Conservation (phyloP, 257 asterid species). For the Schizonepeta tenuifolia region DNA sequence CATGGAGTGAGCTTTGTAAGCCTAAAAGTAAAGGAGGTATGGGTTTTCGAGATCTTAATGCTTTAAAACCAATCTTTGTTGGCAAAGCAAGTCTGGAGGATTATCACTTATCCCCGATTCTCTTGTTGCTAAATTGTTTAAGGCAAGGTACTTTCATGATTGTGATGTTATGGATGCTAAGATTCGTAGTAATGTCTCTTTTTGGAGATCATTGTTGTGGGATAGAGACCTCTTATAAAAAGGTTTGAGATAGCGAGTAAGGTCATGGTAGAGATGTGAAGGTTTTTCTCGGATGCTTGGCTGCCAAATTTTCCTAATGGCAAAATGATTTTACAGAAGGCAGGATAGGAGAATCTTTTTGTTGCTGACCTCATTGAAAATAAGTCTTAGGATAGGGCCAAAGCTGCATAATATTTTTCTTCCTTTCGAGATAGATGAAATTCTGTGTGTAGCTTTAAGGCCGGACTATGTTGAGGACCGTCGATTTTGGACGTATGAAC, state of each 20-base stretch:
- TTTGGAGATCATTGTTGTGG: neutral
- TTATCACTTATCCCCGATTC: neutral
- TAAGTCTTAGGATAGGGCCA: no score
- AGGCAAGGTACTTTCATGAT: neutral
- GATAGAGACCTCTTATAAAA: neutral
- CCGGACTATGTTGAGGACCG: neutral
- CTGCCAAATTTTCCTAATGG: neutral
- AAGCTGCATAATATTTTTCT: no score
- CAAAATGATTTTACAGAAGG: no score
- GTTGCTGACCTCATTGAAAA: no score
- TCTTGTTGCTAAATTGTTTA: neutral
- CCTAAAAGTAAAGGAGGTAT: no score
- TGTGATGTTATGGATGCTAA: neutral
- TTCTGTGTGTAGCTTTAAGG: no score
- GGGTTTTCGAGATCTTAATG: neutral
- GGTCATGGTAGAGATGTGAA: fast-evolving
- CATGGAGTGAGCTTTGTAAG: neutral
- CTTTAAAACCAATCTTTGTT: neutral
- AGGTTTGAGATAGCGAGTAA: neutral
- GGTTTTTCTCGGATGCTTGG: neutral
- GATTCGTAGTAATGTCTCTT: no score
- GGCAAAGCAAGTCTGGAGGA: no score
- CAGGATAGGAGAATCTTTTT: no score
- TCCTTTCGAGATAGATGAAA: neutral
- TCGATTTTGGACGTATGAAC: no score